Conservation (phyloP, 306 rosid genomes). For the Mucuna pruriens region DNA sequence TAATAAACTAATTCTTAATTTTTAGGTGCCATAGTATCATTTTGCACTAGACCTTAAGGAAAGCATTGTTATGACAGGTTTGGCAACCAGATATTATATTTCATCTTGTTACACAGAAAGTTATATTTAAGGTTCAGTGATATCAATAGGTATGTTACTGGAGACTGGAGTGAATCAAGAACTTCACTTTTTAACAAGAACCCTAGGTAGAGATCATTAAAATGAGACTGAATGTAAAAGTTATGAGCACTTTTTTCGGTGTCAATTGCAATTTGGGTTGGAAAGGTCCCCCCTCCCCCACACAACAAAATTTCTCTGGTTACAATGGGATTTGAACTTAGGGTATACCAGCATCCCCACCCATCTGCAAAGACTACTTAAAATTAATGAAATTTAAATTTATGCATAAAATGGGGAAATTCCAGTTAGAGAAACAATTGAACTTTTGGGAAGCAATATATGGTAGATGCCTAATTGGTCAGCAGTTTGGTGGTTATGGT, state of each 20-base stretch:
- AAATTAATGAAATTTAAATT: background rate
- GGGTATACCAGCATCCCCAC: background rate
- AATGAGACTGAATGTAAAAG: too few species aligned
- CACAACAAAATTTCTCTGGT: too few species aligned
- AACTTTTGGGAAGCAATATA: background rate
- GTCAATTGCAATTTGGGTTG: background rate
- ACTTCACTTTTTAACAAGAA: too few species aligned
- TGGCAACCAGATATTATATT: background rate
- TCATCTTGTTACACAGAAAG: background rate
- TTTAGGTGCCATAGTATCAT: background rate
- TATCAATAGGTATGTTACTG: background rate
- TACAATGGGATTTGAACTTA: too few species aligned
- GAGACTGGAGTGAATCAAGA: too few species aligned
- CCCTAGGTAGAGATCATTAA: too few species aligned
- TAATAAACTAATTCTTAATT: too few species aligned
- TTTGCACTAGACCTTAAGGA: background rate
- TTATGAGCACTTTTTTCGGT: background rate
- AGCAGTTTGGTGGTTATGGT: background rate
- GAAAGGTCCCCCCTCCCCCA: background rate
- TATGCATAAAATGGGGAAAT: background rate
- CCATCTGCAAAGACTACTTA: background rate
- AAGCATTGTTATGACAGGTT: background rate
- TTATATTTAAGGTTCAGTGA: background rate
- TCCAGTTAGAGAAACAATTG: background rate
- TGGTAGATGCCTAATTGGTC: background rate